These are phyloP conservation scores for Pythium chondricola DNA, from an alignment of 352 stramenopile genomes.

Conservation along the genomic window DNA sequence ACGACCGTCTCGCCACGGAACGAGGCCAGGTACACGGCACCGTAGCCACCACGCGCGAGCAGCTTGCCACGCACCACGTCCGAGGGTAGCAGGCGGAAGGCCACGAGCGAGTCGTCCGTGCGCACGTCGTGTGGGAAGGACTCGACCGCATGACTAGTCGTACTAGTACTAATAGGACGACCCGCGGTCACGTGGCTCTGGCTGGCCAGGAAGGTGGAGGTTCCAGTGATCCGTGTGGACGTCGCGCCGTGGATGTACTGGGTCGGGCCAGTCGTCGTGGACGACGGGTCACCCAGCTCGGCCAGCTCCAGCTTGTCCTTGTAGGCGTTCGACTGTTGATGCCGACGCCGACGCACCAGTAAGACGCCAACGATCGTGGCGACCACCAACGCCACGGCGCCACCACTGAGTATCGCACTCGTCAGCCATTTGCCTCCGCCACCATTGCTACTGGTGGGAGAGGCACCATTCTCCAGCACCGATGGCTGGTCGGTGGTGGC, in stretches of 20 bases:
- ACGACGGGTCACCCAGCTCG: background rate
- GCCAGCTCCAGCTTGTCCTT: background rate
- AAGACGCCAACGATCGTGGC: background rate
- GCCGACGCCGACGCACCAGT: too few species aligned
- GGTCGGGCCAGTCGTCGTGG: background rate
- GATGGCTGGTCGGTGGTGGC: background rate
- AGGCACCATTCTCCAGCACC: background rate
- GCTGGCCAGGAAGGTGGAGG: background rate
- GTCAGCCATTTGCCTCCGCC: background rate
- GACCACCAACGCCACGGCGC: background rate
- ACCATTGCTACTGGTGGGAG: background rate
- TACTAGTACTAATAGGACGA: background rate
- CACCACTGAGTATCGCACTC: background rate
- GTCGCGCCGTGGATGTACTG: background rate
- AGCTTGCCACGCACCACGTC: conserved; percentile 37
- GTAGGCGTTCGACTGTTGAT: too few species aligned
- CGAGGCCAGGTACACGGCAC: conserved; percentile 43
- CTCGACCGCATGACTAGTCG: background rate
- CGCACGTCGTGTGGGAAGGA: conserved; percentile 40
- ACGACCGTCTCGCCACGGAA: conserved; percentile 28
- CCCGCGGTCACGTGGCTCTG: background rate
- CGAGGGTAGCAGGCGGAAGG: conserved; percentile 37
- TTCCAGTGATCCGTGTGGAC: background rate
- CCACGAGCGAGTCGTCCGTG: conserved; percentile 49
- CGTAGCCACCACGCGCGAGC: conserved; percentile 53